These are phyloP conservation scores for Tricholoma saponaceum DNA, from an alignment of 768 basidiomycete species.

Conservation along the genomic window DNA sequence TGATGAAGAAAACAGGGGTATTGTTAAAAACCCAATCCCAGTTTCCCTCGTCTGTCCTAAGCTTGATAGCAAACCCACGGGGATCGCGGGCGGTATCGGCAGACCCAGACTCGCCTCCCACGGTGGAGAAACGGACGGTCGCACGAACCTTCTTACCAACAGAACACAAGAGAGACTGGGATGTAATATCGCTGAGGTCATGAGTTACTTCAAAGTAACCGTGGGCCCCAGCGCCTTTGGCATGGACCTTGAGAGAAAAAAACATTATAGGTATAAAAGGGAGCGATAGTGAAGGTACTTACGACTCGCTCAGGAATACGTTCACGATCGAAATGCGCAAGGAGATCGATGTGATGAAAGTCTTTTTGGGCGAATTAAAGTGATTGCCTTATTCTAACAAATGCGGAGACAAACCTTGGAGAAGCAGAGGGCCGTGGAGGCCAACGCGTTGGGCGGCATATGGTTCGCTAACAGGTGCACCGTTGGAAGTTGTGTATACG, in stretches of 20 bases:
- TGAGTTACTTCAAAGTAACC: constrained; percentile 92
- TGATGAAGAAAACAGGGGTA: constrained; percentile 89
- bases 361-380: constrained; percentile 36
- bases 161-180: constrained; percentile 59
- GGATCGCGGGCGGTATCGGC: constrained; percentile 93
- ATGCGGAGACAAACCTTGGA: constrained; percentile 59
- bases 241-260: constrained; percentile 61
- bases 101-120: constrained; percentile 83
- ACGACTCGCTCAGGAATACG: constrained; percentile 95
- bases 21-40: constrained; percentile 93
- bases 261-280: constrained; percentile 23
- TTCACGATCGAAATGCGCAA: constrained; percentile 92
- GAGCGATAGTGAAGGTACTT: constrained; percentile 20
- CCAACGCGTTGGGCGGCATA: constrained; percentile 80
- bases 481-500: constrained; percentile 83
- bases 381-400: neutral
- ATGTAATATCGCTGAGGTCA: constrained; percentile 78
- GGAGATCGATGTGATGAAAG: constrained; percentile 84
- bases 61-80: constrained; percentile 87
- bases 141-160: constrained; percentile 65
- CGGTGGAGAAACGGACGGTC: constrained; percentile 91
- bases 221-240: constrained; percentile 90
- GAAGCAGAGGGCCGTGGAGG: constrained; percentile 72
- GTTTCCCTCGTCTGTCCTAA: constrained; percentile 89
- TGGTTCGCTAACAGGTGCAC: constrained; percentile 70